Evolutionary conservation across 305 asterid genomes (phyloP).

Genomic region (Solanum chacoense): DNA sequence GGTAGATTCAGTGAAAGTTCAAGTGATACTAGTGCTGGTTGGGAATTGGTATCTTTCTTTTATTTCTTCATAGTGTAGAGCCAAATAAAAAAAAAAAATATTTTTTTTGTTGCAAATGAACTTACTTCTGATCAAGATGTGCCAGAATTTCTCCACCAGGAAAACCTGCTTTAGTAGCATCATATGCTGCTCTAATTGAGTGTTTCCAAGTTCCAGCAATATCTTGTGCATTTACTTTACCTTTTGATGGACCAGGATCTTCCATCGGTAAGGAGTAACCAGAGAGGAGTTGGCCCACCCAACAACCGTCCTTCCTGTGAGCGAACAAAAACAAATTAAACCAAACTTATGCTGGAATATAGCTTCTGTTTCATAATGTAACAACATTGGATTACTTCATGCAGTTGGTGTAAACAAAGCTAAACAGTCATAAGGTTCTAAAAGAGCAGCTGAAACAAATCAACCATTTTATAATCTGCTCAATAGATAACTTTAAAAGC

Average conservation of each 20-base stretch:
- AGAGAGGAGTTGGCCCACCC: slow-evolving; percentile 93
- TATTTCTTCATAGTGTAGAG: not conserved
- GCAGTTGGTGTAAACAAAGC: not conserved
- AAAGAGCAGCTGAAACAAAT: not conserved
- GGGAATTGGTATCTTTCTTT: not conserved
- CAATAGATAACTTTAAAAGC: not conserved
- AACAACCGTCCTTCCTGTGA: slow-evolving; percentile 54
- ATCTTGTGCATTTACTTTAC: slow-evolving; percentile 25
- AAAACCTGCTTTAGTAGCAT: slow-evolving; percentile 69
- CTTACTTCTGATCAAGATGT: slow-evolving; percentile 96
- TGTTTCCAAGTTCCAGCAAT: slow-evolving; percentile 84
- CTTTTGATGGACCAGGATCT: slow-evolving; percentile 62
- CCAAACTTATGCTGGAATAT: not conserved
- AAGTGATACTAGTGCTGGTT: not conserved
- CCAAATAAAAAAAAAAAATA: not conserved
- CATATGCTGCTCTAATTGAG: slow-evolving; percentile 70
- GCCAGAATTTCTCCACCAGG: slow-evolving; percentile 85
- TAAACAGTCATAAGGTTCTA: not conserved
- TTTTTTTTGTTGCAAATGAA: not conserved
- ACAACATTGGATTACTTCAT: not conserved
- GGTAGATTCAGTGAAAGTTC: not conserved
- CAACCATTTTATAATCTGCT: not conserved
- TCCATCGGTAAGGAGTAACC: slow-evolving; percentile 96
- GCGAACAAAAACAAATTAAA: slow-evolving; percentile 1
- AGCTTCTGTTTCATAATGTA: not conserved